Evolutionary conservation across 768 basidiomycete species (phyloP), one percentile per base, ranked within the genome.

Genomic region (Suillus tomentosus): DNA sequence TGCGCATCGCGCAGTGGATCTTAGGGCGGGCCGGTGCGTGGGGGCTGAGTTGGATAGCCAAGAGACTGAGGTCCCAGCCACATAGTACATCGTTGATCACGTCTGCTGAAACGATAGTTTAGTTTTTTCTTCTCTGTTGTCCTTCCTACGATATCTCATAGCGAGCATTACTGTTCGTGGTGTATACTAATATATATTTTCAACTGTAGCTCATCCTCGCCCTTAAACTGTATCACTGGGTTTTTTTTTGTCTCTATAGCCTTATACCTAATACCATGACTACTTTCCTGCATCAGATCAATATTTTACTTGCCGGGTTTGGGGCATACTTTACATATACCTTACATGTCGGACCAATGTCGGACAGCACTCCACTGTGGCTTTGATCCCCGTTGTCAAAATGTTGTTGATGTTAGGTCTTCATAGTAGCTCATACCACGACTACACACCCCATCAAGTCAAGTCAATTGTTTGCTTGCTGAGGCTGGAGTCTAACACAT

Each of bases 1-100:
- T 86, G 65, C 82, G 85, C 10, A 74, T 88, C 51, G 83, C 84
- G 1, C 85, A 90, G 66, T 93, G 90, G 90, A 79, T 92, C 57
- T 81, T 81, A 55, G 82, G 86, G 56, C 82, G 91, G 56, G 74
- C 89, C 34, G 51, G 85, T 1, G 90, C 88, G 36, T 79, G 80
- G 62, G 81, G 87, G 19, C 72, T 91, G 51, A 80, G 84, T 27
- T 84, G 76, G 71, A 61, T 76, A 8, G 45, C 48, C 10, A 53
- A 53, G 17, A 34, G 61, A 39, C 9, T 57, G 56, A 57, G 56
- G 24, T 37, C 22, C 15, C 56, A 40, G 22, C 37, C 37, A 39
- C 37, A 40, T 31, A 5, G 27, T 53, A 27, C 51, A 53, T 53
- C 56, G 5, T 40, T 57, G 37, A 57, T 57, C 39, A 31, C 51